Base-by-base conservation (phyloP, 345 rosid genomes). In the Turritis glabra region DNA sequence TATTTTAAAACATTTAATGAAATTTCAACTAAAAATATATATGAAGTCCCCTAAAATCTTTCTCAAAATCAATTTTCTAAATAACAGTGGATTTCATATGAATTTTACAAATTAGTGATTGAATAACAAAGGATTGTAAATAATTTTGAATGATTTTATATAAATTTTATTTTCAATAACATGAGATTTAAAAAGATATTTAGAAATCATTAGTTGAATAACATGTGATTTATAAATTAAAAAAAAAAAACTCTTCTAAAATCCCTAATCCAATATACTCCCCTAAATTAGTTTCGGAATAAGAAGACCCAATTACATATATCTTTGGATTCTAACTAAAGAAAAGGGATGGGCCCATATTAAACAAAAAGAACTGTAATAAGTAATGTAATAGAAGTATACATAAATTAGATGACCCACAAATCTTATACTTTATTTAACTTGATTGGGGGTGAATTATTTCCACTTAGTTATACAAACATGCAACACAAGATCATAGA, bases 401-500 rank as follows among this genome's bases (percentile, higher is more conserved):
- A 26, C 50, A 37, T 62, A 62, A 15, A 9, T 25, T 5, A 50
- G 33, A 27, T 44, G 2, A 53, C 37, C 40, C 62, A 48, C 63
- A 68, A 41, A n/a, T 26, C 15, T 35, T 21, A 25, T 19, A 69
- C 22, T 44, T 60, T 25, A 71, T 72, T 56, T 18, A 21, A 71
- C 18, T 72, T 51, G 5, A 50, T 72, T 63, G 12, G 56, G 27
- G 38, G 55, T 50, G 54, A 44, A 10, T 33, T n/a, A 17, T 57
- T 40, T 38, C 15, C 22, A 67, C 46, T 33, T 46, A 18, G 8
- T 57, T n/a, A 19, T 53, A 69, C 55, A 66, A 29, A 74, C 14
- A 64, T 65, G 50, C 40, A 60, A 68, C 64, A 68, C 74, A 43
- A 68, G 25, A 59, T 12, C 23, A 61, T 17, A 4, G 7, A 12